These are phyloP conservation scores for Postia placenta DNA, from an alignment of 768 basidiomycete species.

Conservation along the genomic window DNA sequence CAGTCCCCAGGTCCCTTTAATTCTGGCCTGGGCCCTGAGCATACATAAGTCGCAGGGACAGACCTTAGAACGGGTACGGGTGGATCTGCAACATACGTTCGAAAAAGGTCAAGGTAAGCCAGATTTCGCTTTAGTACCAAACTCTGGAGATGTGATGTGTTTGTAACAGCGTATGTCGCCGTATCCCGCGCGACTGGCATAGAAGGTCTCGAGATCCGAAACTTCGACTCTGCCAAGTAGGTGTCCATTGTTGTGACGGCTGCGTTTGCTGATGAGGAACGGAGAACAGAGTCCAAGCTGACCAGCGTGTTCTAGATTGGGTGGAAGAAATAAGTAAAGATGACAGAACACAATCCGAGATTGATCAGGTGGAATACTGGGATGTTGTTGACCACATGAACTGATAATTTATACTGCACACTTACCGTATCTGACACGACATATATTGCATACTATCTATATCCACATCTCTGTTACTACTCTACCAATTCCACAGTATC, in stretches of 20 bases:
- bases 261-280: neutral
- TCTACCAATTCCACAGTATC: too few species aligned
- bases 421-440: too few species aligned
- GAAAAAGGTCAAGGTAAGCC: constrained; percentile 69
- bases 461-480: too few species aligned
- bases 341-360: neutral
- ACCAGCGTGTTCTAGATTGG: constrained; percentile 60
- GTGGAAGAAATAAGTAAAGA: constrained; percentile 21
- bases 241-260: constrained; percentile 10
- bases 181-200: constrained; percentile 69
- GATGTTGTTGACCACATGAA: too few species aligned
- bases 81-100: constrained; percentile 70
- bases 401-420: too few species aligned
- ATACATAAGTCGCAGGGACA: constrained; percentile 92
- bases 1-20: constrained; percentile 41
- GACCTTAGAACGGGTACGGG: constrained; percentile 78
- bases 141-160: neutral
- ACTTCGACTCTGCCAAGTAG: constrained; percentile 56
- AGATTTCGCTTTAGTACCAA: neutral
- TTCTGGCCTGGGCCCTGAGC: constrained; percentile 80
- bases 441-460: too few species aligned
- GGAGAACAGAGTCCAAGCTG: constrained; percentile 48
- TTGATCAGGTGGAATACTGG: neutral
- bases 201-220: constrained; percentile 57
- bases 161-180: constrained; percentile 54